These are phyloP conservation scores for Lophium mytilinum DNA, from an alignment of 495 filamentous ascomycete genomes.

Conservation along the genomic window DNA sequence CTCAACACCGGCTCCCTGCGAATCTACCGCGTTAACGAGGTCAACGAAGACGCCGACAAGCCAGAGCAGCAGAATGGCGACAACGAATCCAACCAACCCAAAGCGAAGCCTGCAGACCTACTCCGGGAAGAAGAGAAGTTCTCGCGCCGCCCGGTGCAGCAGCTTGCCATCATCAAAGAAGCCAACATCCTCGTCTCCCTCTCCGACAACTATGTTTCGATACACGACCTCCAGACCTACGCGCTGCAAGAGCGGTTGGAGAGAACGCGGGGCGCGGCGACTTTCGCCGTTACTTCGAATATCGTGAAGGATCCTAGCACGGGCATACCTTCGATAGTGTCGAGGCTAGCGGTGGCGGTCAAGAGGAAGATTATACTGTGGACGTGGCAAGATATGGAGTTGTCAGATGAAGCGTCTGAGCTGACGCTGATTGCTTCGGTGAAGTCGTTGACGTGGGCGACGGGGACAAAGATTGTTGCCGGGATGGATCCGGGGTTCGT, in stretches of 20 bases:
- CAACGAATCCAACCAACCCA: conserved; percentile 33
- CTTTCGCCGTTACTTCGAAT: conserved; percentile 89
- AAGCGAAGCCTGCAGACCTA: conserved; percentile 63
- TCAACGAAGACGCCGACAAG: conserved; percentile 26
- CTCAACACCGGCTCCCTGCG: conserved; percentile 82
- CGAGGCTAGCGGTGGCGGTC: conserved; percentile 78
- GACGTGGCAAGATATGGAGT: conserved; percentile 93
- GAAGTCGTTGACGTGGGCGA: conserved; percentile 82
- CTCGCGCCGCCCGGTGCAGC: conserved; percentile 76
- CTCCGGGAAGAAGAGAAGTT: conserved; percentile 91
- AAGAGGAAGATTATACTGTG: conserved; percentile 85
- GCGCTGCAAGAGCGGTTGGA: conserved; percentile 67
- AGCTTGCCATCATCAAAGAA: conserved; percentile 92
- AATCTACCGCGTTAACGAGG: conserved; percentile 83
- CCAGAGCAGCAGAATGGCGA: conserved; percentile 14
- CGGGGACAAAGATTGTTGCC: conserved; percentile 72
- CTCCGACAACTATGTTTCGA: conserved; percentile 75
- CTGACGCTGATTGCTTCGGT: conserved; percentile 70
- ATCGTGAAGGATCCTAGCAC: conserved; percentile 82
- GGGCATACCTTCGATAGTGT: conserved; percentile 83
- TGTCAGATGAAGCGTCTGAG: conserved; percentile 63
- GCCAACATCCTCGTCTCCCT: conserved; percentile 83
- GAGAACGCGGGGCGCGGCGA: conserved; percentile 77
- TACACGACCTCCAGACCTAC: conserved; percentile 83
- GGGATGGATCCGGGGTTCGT: conserved; percentile 85